phyloP scores from a whole-genome alignment of 2,329 filamentous ascomycete species.

The Claviceps sp. region DNA sequence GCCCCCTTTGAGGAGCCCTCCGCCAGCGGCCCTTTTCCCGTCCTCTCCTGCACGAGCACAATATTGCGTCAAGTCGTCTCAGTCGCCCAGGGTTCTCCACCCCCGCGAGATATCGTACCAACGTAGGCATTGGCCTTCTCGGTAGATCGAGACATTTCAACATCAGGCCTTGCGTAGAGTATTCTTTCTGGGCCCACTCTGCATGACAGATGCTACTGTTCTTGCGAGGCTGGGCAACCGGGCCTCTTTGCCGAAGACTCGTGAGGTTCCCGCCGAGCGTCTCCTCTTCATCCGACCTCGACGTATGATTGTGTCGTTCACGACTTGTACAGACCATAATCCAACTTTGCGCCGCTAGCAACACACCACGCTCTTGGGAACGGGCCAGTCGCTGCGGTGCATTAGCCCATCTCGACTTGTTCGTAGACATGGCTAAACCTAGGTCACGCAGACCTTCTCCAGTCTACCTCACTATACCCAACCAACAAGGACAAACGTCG shows the following conservation, averaged over 20 bases:
- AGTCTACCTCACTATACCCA: constrained; percentile 26
- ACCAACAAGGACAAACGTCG: constrained; percentile 29
- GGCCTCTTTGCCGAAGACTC: not conserved
- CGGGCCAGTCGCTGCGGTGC: not conserved
- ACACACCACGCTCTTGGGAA: not conserved
- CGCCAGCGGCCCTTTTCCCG: not conserved
- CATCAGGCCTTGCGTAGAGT: not conserved
- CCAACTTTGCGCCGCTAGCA: not conserved
- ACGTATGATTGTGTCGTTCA: not conserved
- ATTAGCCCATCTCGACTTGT: not conserved
- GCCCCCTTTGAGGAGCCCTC: not conserved
- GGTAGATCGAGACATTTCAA: not conserved
- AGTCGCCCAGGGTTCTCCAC: not conserved
- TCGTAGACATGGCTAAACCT: constrained; percentile 18
- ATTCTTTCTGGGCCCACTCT: not conserved
- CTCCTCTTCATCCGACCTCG: not conserved
- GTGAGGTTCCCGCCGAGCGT: not conserved
- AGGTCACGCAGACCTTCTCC: constrained; percentile 32
- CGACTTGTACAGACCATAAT: not conserved
- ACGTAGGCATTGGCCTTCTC: not conserved
- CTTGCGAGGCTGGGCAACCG: not conserved
- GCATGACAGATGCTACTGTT: not conserved
- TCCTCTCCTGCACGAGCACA: not conserved
- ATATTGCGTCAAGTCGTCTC: not conserved
- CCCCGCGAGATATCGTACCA: not conserved